phyloP scores from a whole-genome alignment of 23 red algal genomes.

The Gracilaria gracilis region DNA sequence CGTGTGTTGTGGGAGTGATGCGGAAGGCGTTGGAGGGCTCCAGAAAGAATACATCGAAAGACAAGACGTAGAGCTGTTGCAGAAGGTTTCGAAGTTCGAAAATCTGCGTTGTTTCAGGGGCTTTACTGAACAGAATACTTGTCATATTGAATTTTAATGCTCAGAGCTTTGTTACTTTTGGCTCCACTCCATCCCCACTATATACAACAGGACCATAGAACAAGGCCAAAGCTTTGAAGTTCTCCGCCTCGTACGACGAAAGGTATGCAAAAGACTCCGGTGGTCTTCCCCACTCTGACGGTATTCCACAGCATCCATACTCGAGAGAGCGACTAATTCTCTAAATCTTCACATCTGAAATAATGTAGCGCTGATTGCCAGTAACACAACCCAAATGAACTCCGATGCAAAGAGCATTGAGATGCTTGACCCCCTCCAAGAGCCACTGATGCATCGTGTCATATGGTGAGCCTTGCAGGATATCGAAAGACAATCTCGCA shows the following conservation, averaged over 20 bases:
- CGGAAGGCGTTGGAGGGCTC: neutral
- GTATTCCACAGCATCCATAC: neutral
- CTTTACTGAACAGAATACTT: too few species aligned
- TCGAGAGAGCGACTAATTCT: neutral
- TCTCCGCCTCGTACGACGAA: neutral
- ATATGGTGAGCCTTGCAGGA: neutral
- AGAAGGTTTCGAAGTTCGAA: neutral
- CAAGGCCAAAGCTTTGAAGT: neutral
- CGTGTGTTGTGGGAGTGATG: neutral
- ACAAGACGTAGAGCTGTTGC: neutral
- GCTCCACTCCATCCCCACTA: neutral
- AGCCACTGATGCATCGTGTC: neutral
- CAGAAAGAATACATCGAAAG: neutral
- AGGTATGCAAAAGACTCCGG: neutral
- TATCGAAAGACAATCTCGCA: neutral
- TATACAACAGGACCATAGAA: neutral
- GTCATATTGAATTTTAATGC: neutral
- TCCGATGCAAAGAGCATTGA: neutral
- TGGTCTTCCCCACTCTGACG: neutral
- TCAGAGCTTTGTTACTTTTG: neutral
- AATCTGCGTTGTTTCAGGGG: neutral
- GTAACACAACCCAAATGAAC: too few species aligned
- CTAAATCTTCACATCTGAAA: neutral
- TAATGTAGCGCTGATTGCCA: neutral
- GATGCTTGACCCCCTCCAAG: neutral